Conservation (phyloP, 768 basidiomycete genomes). For the Leucocoprinus birnbaumii region DNA sequence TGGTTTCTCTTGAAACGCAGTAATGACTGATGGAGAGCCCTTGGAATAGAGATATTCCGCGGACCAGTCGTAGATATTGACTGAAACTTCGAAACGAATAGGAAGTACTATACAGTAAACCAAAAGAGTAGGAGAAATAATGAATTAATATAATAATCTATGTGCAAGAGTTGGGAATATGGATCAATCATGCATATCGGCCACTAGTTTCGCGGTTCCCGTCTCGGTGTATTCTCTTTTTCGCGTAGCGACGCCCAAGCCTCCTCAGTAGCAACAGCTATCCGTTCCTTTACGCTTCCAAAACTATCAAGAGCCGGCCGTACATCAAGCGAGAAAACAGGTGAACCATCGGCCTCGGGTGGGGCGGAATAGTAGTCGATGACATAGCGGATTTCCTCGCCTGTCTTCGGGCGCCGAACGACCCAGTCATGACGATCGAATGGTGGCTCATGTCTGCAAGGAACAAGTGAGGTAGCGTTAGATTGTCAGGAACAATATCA, state of each 20-base stretch:
- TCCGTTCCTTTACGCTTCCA: slow-evolving; percentile 70
- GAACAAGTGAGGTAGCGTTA: neutral
- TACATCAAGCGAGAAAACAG: slow-evolving; percentile 94
- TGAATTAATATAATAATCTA: neutral
- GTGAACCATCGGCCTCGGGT: slow-evolving; percentile 84
- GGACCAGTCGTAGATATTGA: too few relatives aligned
- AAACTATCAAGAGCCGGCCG: slow-evolving; percentile 90
- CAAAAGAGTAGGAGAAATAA: neutral
- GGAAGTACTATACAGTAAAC: too few relatives aligned
- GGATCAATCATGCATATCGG: too few relatives aligned
- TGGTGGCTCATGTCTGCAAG: slow-evolving; percentile 77
- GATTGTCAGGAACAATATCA: neutral
- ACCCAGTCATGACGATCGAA: slow-evolving; percentile 99
- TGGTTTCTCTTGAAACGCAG: too few relatives aligned
- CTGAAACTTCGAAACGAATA: too few relatives aligned
- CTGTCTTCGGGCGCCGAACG: slow-evolving; percentile 73
- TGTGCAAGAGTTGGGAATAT: neutral
- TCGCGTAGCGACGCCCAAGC: slow-evolving; percentile 53
- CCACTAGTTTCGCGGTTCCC: neutral
- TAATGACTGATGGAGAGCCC: too few relatives aligned
- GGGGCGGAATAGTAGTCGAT: slow-evolving; percentile 99
- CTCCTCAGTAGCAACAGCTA: slow-evolving; percentile 66
- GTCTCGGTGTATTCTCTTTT: slow-evolving; percentile 15
- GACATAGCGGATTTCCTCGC: slow-evolving; percentile 89
- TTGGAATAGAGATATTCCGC: too few relatives aligned